Evolutionary conservation across 2,329 filamentous ascomycete genomes (phyloP).

Genomic region (Didymella sp.): DNA sequence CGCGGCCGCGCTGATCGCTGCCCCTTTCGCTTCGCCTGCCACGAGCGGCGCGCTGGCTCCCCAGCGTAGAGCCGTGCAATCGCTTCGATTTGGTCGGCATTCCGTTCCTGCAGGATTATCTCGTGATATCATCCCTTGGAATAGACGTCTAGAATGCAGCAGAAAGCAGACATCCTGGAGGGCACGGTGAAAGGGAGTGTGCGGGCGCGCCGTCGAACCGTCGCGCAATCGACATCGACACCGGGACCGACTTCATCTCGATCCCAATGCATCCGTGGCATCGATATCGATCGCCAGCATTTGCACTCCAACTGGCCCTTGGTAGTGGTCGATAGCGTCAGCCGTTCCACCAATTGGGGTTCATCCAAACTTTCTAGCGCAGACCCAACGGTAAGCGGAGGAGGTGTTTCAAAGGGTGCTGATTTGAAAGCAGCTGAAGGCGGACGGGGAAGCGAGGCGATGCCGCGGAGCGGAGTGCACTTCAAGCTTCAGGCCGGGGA

Average conservation of each 20-base stretch:
- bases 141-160: constrained; percentile 5
- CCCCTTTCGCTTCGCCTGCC: constrained; percentile 33
- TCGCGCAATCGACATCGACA: constrained; percentile 2
- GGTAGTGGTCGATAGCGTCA: constrained; percentile 6
- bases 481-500: not conserved
- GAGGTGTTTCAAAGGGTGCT: constrained; percentile 10
- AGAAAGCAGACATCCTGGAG: not conserved
- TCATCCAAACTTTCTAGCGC: constrained; percentile 9
- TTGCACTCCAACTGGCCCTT: constrained; percentile 11
- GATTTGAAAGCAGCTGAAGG: constrained; percentile 17
- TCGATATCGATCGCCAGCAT: constrained; percentile 16
- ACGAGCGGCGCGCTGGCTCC: constrained; percentile 22
- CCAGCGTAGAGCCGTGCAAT: constrained; percentile 16
- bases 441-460: constrained; percentile 1
- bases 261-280: constrained; percentile 10
- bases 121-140: constrained; percentile 19
- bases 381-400: constrained; percentile 1
- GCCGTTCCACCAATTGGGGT: constrained; percentile 12
- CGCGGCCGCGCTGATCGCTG: constrained; percentile 21
- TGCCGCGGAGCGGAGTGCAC: not conserved
- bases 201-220: constrained; percentile 1
- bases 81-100: constrained; percentile 14
- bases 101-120: constrained; percentile 20
- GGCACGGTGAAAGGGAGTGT: not conserved
- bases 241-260: constrained; percentile 16